Base-by-base conservation (phyloP, 257 asterid species). In the Leonotis leonurus region DNA sequence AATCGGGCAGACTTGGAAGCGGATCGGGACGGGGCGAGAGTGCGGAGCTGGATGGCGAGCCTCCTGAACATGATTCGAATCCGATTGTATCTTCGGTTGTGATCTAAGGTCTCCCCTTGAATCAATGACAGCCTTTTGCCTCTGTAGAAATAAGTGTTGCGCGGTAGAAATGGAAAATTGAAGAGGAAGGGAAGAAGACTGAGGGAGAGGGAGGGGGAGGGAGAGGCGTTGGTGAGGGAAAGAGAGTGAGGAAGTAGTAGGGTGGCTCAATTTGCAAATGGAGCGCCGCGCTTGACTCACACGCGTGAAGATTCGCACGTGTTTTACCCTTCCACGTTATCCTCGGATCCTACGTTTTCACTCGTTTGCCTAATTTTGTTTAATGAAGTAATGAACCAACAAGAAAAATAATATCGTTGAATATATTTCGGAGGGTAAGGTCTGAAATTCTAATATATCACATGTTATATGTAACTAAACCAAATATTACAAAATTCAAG, bases 41-140 rank as follows among this genome's bases (percentile, higher is more conserved):
- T 43, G 41, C 79, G 87, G 59, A 81, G 81, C 59, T 75, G 91
- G 60, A 78, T 55, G 21, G 78, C 76, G 58, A 85, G 81, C 62
- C 99, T 79, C 72, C 96, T 83, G 77, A 84, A 89, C 99, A 89
- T 92, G 80, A 44, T 86, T 80, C 22, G 22, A 64, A 70, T 56
- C 69, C 70, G 56, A 68, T 67, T 63, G 62, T 68, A 71, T n/a
- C n/a, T 36, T 26, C 20, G 56, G 26, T 22, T 73, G 6, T 70
- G 86, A 64, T 87, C 89, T 75, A 83, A 77, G 96, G 84, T 82
- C 71, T 67, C 78, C 84, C 61, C 79, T 60, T 51, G 49, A 54
- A 59, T 69, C 27, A 39, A 35, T 27, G 12, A 14, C 5, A 12
- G n/a, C n/a, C n/a, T 45, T 30, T 37, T 67, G 22, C 11, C 64